These are phyloP conservation scores for Geotrichum australiense DNA, from an alignment of 1,139 yeast species.

Conservation along the genomic window DNA sequence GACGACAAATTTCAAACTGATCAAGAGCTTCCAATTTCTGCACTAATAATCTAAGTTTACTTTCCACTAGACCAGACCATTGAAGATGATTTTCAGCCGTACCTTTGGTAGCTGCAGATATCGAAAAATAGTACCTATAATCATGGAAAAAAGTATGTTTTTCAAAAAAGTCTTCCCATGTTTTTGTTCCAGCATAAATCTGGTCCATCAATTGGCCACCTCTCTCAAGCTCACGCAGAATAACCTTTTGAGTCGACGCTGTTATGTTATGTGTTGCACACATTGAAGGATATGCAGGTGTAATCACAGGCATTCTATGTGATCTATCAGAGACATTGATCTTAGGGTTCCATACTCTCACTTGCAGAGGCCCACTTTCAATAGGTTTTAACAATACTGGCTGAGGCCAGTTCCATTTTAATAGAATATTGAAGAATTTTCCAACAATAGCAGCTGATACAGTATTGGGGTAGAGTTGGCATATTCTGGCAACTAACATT, in stretches of 20 bases:
- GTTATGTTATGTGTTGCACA: conserved; percentile 97
- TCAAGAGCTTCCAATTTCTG: conserved; percentile 70
- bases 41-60: conserved; percentile 73
- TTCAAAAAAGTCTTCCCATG: conserved; percentile 69
- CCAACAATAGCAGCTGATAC: conserved; percentile 85
- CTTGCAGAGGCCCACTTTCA: conserved; percentile 96
- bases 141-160: conserved; percentile 75
- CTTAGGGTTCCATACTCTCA: conserved; percentile 94
- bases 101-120: conserved; percentile 70
- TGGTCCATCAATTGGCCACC: conserved; percentile 66
- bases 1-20: conserved; percentile 81
- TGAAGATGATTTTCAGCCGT: conserved; percentile 72
- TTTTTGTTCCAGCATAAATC: conserved; percentile 54
- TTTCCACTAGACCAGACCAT: conserved; percentile 91
- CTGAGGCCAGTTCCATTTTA: conserved; percentile 98
- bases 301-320: conserved; percentile 97
- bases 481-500: conserved; percentile 92
- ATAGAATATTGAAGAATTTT: conserved; percentile 76
- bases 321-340: conserved; percentile 79
- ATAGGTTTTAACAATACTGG: conserved; percentile 88
- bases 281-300: conserved; percentile 99
- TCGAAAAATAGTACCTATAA: conserved; percentile 79
- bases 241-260: conserved; percentile 74
- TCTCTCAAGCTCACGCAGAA: conserved; percentile 64
- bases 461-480: conserved; percentile 94